A percentile compares a stretch with the other conserved stretches of the same genome.
Evolutionary conservation across 768 basidiomycete species (phyloP).

Genomic region (Exidia glandulosa): DNA sequence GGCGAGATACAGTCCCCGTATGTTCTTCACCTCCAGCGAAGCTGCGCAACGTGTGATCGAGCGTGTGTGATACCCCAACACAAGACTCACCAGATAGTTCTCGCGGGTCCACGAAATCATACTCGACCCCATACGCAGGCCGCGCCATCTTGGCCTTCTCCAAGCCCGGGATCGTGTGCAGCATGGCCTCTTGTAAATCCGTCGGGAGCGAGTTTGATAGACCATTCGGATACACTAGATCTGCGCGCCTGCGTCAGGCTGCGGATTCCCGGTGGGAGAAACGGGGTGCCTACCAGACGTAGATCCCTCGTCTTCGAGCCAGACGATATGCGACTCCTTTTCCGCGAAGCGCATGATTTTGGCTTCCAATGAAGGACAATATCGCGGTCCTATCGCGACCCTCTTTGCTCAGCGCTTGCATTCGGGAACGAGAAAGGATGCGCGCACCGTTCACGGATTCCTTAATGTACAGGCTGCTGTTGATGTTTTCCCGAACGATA

Average conservation of each 20-base stretch:
- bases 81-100: constrained; percentile 55
- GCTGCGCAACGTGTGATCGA: constrained; percentile 29
- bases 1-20: constrained; percentile 77
- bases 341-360: constrained; percentile 73
- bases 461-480: constrained; percentile 73
- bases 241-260: constrained; percentile 23
- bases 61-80: not conserved
- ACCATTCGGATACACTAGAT: constrained; percentile 83
- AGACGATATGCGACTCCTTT: constrained; percentile 61
- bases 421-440: not conserved
- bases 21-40: constrained; percentile 78
- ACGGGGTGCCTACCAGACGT: constrained; percentile 51
- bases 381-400: constrained; percentile 56
- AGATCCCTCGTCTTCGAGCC: constrained; percentile 90
- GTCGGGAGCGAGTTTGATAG: constrained; percentile 81
- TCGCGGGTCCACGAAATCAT: constrained; percentile 80
- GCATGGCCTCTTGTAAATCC: constrained; percentile 73
- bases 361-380: constrained; percentile 84
- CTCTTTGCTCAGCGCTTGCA: not conserved
- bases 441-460: constrained; percentile 71
- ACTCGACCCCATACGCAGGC: constrained; percentile 90
- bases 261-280: not conserved
- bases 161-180: constrained; percentile 74
- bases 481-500: constrained; percentile 64
- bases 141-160: constrained; percentile 74